Conservation (phyloP, 306 rosid species). For the Cucumis melo region DNA sequence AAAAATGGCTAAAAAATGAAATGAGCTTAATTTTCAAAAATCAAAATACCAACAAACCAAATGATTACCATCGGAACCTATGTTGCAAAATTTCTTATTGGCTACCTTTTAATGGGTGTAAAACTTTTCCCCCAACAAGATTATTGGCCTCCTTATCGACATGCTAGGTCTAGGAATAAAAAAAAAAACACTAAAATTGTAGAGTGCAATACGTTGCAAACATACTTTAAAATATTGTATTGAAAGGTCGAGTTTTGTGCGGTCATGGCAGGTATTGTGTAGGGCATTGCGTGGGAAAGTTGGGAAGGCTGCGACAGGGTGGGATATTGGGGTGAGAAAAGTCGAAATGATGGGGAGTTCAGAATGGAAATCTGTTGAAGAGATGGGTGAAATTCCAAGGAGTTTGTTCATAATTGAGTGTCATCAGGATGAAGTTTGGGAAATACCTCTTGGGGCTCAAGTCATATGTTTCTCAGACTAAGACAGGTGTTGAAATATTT, state of each 20-base stretch:
- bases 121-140: background rate
- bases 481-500: constrained; percentile 62
- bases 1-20: too few species aligned
- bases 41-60: too few species aligned
- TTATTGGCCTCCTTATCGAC: background rate
- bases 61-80: too few species aligned
- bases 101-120: background rate
- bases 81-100: background rate
- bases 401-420: constrained; percentile 35
- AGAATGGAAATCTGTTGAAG: constrained; percentile 3
- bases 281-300: constrained; percentile 66
- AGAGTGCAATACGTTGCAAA: background rate
- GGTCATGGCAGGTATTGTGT: constrained; percentile 32
- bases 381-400: constrained; percentile 23
- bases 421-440: constrained; percentile 59
- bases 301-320: constrained; percentile 35
- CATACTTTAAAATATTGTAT: background rate
- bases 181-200: too few species aligned
- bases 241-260: background rate
- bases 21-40: too few species aligned
- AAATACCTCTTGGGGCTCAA: constrained; percentile 47
- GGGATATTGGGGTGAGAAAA: constrained; percentile 8
- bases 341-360: constrained; percentile 12
- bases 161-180: background rate
- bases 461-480: constrained; percentile 50